These are phyloP conservation scores for Cyclotella kingstonii DNA, from an alignment of 108 stramenopile genomes.

Conservation along the genomic window DNA sequence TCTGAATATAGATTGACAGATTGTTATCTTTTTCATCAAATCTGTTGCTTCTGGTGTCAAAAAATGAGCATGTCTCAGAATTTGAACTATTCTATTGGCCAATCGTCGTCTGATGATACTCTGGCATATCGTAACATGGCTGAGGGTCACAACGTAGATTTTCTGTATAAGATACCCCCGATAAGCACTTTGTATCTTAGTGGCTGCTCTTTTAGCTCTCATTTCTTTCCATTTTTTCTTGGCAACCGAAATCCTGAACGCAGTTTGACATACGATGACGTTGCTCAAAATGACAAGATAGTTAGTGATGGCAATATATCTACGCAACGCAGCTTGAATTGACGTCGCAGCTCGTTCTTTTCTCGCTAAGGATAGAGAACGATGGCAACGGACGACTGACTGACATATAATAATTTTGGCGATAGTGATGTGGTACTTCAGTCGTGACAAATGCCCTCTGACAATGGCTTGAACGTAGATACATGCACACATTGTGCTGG, in stretches of 20 bases:
- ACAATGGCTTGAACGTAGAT: conserved; percentile 7
- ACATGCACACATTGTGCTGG: conserved; percentile 1
- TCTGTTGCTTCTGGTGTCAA: too few relatives aligned
- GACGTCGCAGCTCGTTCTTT: too few relatives aligned
- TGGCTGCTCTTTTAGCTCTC: conserved; percentile 11
- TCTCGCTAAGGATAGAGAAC: too few relatives aligned
- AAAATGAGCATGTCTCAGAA: not conserved
- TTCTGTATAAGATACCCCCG: not conserved
- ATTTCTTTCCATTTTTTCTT: too few relatives aligned
- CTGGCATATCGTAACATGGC: not conserved
- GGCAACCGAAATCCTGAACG: not conserved
- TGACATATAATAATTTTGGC: too few relatives aligned
- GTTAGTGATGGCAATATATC: not conserved
- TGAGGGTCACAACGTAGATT: not conserved
- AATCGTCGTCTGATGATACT: not conserved
- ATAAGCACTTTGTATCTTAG: conserved; percentile 16
- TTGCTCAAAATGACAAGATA: not conserved
- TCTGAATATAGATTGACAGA: conserved; percentile 24
- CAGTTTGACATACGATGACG: conserved; percentile 1
- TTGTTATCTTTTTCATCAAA: conserved; percentile 17
- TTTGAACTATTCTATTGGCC: not conserved
- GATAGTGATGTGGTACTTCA: not conserved
- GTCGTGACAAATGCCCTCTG: conserved; percentile 1
- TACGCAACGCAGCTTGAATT: not conserved
- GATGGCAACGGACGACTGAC: too few relatives aligned